Conservation (phyloP, 768 basidiomycete genomes). For the Russula ochroleuca region DNA sequence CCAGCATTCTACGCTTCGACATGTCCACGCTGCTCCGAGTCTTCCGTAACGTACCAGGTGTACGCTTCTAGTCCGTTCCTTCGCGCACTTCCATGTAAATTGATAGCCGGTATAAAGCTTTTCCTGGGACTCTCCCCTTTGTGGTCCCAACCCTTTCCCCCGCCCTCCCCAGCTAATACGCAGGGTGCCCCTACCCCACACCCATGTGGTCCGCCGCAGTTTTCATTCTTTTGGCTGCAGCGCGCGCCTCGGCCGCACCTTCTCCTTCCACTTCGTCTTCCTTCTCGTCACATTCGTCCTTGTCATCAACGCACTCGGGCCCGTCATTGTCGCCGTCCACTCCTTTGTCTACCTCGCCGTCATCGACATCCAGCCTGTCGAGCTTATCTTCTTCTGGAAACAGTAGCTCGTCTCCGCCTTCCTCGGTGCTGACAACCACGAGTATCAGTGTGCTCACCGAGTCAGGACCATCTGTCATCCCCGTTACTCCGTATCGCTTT, state of each 20-base stretch:
- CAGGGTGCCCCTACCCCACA: too few relatives aligned
- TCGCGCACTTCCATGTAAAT: background rate
- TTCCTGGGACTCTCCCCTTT: background rate
- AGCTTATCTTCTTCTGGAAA: background rate
- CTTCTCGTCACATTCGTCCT: too few relatives aligned
- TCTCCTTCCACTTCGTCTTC: background rate
- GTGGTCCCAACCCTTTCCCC: background rate
- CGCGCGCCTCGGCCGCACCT: background rate
- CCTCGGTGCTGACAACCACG: constrained; percentile 7
- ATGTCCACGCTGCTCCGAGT: background rate
- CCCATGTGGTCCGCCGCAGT: constrained; percentile 1
- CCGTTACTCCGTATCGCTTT: constrained; percentile 16
- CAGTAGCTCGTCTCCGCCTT: background rate
- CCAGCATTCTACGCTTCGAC: background rate
- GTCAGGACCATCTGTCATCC: constrained; percentile 14
- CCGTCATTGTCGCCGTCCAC: constrained; percentile 3
- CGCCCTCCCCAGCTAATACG: background rate
- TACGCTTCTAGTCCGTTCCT: background rate
- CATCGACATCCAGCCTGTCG: background rate
- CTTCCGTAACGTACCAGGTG: too few relatives aligned
- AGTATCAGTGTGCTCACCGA: constrained; percentile 6
- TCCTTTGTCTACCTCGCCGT: background rate
- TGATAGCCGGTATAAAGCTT: background rate
- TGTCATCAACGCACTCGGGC: background rate
- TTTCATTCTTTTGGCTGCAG: constrained; percentile 11